These are phyloP conservation scores for Austropuccinia psidii DNA, from an alignment of 1,284 basidiomycete species.

Conservation along the genomic window DNA sequence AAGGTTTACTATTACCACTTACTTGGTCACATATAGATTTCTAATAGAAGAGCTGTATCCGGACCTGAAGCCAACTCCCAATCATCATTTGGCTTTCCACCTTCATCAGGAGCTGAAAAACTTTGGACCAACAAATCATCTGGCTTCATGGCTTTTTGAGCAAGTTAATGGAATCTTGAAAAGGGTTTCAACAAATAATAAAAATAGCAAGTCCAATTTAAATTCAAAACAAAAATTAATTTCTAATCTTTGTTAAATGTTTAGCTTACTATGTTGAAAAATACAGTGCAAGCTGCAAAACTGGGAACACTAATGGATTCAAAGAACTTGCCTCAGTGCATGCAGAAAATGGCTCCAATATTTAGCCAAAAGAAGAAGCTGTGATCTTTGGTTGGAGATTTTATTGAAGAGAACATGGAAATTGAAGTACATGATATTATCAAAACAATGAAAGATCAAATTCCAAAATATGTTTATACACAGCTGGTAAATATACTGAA, in stretches of 20 bases:
- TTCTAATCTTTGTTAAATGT: neutral
- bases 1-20: neutral
- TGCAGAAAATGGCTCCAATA: neutral
- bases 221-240: neutral
- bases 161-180: slow-evolving; percentile 24
- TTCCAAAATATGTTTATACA: neutral
- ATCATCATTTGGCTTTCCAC: slow-evolving; percentile 31
- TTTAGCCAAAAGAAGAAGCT: neutral
- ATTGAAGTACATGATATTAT: neutral
- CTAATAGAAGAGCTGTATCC: neutral
- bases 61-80: slow-evolving; percentile 10
- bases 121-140: neutral
- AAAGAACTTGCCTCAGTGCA: neutral
- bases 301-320: neutral
- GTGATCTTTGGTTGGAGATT: neutral
- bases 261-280: slow-evolving; percentile 1
- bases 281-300: slow-evolving; percentile 17
- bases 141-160: slow-evolving; percentile 22
- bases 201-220: neutral
- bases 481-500: neutral
- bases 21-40: slow-evolving; percentile 1
- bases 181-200: slow-evolving; percentile 8
- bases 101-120: too few relatives aligned
- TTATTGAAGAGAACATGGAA: too few relatives aligned
- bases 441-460: neutral